Evolutionary conservation across 2,329 filamentous ascomycete species (phyloP).

Genomic region (Colletotrichum sp.): DNA sequence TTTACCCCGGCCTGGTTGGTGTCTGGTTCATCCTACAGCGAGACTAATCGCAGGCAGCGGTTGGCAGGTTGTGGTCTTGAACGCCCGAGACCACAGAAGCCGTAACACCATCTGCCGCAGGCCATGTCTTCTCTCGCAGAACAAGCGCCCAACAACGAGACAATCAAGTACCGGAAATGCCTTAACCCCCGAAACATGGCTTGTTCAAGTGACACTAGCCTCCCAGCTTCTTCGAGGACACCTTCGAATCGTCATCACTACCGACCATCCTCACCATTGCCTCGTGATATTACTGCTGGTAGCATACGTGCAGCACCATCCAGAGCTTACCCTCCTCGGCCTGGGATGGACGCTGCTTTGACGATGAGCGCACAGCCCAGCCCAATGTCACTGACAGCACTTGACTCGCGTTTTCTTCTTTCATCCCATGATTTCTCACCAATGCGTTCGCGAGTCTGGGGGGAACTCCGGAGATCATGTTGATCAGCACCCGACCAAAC

Average conservation of each 20-base stretch:
- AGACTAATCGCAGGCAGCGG: background rate
- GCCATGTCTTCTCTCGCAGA: background rate
- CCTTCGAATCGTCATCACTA: background rate
- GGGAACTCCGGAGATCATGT: background rate
- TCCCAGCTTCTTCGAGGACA: background rate
- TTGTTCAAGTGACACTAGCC: background rate
- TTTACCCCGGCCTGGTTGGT: background rate
- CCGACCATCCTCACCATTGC: background rate
- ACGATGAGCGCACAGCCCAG: background rate
- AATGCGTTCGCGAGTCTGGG: background rate
- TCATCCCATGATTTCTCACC: background rate
- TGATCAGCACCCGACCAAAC: background rate
- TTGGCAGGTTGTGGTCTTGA: background rate
- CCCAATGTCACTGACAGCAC: constrained; percentile 9
- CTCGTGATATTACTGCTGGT: background rate
- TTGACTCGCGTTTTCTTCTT: background rate
- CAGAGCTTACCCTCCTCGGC: background rate
- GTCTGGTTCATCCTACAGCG: background rate
- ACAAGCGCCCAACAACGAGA: background rate
- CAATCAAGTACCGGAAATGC: background rate
- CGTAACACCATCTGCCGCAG: background rate
- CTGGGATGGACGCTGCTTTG: constrained; percentile 2
- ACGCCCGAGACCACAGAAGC: background rate
- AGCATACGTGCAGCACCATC: background rate
- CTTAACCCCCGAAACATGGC: background rate